Evolutionary conservation across 768 basidiomycete species (phyloP), one percentile per base, ranked within the genome.

Genomic region (Paxillus ammoniavirescens): DNA sequence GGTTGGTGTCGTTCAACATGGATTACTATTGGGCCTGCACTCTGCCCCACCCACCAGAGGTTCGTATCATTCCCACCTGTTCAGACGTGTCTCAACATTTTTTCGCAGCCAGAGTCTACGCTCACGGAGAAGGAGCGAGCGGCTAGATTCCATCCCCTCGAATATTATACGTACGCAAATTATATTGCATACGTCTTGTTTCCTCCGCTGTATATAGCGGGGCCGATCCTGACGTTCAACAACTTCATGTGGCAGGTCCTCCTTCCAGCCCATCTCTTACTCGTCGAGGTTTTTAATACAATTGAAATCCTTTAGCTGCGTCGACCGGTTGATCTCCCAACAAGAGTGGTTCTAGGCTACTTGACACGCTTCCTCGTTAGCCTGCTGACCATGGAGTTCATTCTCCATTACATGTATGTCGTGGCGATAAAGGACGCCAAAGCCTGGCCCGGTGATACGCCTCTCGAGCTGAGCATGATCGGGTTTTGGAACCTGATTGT

Each of bases 401-500:
- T 97, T 38, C 77, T 95, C 37, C 97, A 99, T 66, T 92, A 81
- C 68, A 97, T 98, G 89, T 94, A 97, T 62, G 88, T 97, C 28
- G 93, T 96, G 17, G 96, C 95, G 3, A 96, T 98, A 74, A 98
- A 98, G 70, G 92, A 96, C 58, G 75, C 79, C 0, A 82, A 81
- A 44, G 89, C 90, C 2, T 98, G 95, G 96, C 59, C 66, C 4
- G 90, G 89, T 5, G 81, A 87, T 61, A 81, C 83, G 0, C 87
- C 93, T 0, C 81, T 86, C 8, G 80, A 98, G 65, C 78, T 98
- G 17, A 84, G 84, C 61, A 89, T 97, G 89, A 83, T 98, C 43
- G 94, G 96, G 0, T 95, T 97, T 64, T 98, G 95, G 96, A 98
- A 96, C 65, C 77, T 98, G 44, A 89, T 96, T 26, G 77, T 98